These are phyloP conservation scores for Babesia divergens DNA, from an alignment of 169 alveolate genomes.

Conservation along the genomic window DNA sequence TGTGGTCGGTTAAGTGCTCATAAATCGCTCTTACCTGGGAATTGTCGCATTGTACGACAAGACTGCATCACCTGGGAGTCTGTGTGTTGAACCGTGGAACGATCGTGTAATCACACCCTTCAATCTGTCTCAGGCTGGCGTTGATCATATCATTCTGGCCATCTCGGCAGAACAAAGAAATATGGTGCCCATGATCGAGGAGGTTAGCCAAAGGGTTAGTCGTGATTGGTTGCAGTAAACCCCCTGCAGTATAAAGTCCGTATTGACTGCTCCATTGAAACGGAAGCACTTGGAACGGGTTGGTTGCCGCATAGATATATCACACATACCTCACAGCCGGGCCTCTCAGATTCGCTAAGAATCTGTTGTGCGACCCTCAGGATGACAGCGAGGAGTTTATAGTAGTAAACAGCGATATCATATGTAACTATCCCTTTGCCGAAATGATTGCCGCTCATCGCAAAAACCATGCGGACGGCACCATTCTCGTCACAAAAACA, in stretches of 20 bases:
- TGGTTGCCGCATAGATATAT: constrained; percentile 18
- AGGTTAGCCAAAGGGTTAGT: constrained; percentile 74
- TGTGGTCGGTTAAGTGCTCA: neutral
- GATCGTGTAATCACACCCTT: too few species aligned
- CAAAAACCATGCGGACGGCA: constrained; percentile 85
- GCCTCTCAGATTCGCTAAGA: constrained; percentile 86
- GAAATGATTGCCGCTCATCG: constrained; percentile 91
- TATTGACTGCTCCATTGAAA: constrained; percentile 90
- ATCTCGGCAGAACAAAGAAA: constrained; percentile 83
- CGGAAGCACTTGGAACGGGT: constrained; percentile 97
- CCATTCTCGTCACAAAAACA: constrained; percentile 88
- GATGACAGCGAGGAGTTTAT: constrained; percentile 86
- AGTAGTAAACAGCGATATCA: constrained; percentile 94
- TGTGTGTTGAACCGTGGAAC: too few species aligned
- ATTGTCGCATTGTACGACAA: neutral
- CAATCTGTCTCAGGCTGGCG: constrained; percentile 71
- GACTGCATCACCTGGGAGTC: too few species aligned
- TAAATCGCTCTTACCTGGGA: neutral
- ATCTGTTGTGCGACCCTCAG: constrained; percentile 76
- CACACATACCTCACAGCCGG: constrained; percentile 75
- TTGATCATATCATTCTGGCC: constrained; percentile 86
- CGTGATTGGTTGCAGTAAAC: neutral
- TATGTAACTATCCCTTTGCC: constrained; percentile 93
- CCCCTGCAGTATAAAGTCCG: constrained; percentile 79
- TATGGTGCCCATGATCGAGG: constrained; percentile 74